A percentile compares a stretch with the other conserved stretches of the same genome.
These are phyloP conservation scores for Echites panduratus DNA, from an alignment of 257 asterid species.

Conservation along the genomic window DNA sequence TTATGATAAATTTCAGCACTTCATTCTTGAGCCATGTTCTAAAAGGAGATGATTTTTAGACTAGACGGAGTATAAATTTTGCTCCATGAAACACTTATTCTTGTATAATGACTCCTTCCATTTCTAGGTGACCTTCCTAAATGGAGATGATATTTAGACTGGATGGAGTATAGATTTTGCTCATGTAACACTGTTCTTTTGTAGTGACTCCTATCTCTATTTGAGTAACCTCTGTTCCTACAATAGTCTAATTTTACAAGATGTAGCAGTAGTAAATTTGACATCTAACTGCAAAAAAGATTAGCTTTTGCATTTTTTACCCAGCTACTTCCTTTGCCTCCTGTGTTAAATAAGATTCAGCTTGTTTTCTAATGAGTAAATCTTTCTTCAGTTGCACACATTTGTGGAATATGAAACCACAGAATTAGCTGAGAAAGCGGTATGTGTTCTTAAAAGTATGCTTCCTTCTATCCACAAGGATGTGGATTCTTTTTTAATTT, in stretches of 20 bases:
- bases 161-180: background rate
- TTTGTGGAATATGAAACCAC: conserved; percentile 83
- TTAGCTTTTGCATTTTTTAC: background rate
- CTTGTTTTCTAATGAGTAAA: conserved; percentile 12
- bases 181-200: background rate
- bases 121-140: too few species aligned
- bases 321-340: background rate
- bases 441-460: conserved; percentile 18
- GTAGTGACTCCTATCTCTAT: background rate
- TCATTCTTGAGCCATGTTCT: background rate
- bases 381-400: conserved; percentile 66
- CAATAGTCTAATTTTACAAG: too few species aligned
- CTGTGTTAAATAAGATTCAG: background rate
- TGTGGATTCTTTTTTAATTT: background rate
- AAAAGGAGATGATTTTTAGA: background rate
- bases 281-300: background rate
- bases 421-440: conserved; percentile 86
- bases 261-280: background rate
- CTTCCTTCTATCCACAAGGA: background rate
- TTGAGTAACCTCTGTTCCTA: background rate
- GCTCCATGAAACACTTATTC: background rate
- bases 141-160: background rate
- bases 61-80: background rate
- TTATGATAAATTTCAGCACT: too few species aligned
- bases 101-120: background rate